Conservation (phyloP, 345 rosid species). For the Aquilaria yunnanensis region DNA sequence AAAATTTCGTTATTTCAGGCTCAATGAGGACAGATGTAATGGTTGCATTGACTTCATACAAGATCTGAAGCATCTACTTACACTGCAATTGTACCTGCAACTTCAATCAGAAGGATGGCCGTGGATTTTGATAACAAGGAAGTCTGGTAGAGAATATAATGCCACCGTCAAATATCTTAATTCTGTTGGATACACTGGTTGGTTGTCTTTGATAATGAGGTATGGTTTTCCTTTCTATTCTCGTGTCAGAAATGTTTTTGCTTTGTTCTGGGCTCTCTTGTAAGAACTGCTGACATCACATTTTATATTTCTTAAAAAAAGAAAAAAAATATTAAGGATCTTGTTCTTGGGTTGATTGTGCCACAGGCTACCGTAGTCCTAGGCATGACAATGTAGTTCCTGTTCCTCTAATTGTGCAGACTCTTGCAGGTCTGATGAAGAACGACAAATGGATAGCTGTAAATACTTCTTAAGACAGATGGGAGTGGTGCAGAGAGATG, state of each 20-base stretch:
- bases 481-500: constrained; percentile 25
- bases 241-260: background rate
- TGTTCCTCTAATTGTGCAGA: background rate
- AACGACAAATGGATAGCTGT: constrained; percentile 27
- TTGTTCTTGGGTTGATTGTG: background rate
- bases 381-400: background rate
- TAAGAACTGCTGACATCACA: background rate
- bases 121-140: constrained; percentile 54
- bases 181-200: constrained; percentile 48
- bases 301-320: background rate
- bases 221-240: constrained; percentile 17
- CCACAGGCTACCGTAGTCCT: too few species aligned
- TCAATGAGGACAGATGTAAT: constrained; percentile 16
- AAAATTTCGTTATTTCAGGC: constrained; percentile 20
- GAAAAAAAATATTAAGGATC: background rate
- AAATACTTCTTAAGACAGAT: constrained; percentile 34
- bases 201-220: constrained; percentile 80
- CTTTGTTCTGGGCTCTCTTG: too few species aligned
- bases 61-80: constrained; percentile 27
- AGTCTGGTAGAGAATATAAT: constrained; percentile 32
- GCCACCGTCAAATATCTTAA: constrained; percentile 29
- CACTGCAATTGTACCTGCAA: constrained; percentile 34
- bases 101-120: constrained; percentile 57
- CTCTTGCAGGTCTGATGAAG: constrained; percentile 42
- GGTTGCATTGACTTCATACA: constrained; percentile 38